Conservation (phyloP, 2,329 filamentous ascomycete species). For the Pyricularia pennisetigena region DNA sequence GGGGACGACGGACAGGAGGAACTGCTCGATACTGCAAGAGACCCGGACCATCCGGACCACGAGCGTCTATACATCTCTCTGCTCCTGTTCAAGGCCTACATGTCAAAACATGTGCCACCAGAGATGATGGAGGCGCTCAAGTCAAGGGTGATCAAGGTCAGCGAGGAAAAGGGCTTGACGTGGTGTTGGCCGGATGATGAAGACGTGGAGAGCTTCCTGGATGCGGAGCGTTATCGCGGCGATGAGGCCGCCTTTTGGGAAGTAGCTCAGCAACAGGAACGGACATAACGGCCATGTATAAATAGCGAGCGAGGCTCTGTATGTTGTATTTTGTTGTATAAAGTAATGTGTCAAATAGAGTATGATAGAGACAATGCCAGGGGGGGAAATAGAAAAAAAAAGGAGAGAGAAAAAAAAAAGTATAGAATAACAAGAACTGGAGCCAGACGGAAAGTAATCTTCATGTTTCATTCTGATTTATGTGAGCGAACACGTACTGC, state of each 20-base stretch:
- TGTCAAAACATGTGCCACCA: constrained; percentile 27
- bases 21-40: constrained; percentile 24
- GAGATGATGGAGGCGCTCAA: constrained; percentile 21
- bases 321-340: background rate
- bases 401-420: no score
- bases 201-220: background rate
- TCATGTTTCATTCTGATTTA: background rate
- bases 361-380: background rate
- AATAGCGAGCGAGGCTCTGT: background rate
- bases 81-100: constrained; percentile 34
- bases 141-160: constrained; percentile 15
- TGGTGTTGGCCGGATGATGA: constrained; percentile 24
- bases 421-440: background rate
- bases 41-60: constrained; percentile 23
- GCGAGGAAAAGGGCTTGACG: constrained; percentile 12
- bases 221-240: background rate
- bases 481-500: no score
- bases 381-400: no score
- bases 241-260: background rate
- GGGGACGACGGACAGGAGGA: constrained; percentile 12
- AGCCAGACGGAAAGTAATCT: background rate
- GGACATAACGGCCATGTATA: background rate
- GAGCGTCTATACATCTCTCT: constrained; percentile 18
- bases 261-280: background rate
- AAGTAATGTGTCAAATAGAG: background rate